phyloP scores from a whole-genome alignment of 495 filamentous ascomycete species.

The Tuber microsphaerosporum region DNA sequence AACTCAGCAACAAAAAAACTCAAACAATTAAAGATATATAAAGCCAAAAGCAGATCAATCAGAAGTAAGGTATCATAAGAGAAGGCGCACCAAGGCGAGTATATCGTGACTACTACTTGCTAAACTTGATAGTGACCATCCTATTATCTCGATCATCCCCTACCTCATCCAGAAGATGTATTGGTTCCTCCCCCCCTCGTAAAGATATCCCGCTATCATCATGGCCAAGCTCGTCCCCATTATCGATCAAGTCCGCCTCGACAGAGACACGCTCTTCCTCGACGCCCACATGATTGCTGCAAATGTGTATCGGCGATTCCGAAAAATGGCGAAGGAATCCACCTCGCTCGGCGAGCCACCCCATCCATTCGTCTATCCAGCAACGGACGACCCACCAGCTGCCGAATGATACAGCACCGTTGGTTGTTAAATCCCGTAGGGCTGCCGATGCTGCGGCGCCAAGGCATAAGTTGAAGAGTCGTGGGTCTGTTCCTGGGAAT shows the following conservation, averaged over 20 bases:
- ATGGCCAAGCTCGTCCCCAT: slow-evolving; percentile 41
- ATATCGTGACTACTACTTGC: slow-evolving; percentile 43
- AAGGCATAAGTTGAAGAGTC: slow-evolving; percentile 62
- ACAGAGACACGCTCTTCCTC: slow-evolving; percentile 40
- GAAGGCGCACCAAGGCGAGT: slow-evolving; percentile 29
- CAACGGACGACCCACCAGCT: slow-evolving; percentile 98
- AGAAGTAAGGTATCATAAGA: slow-evolving; percentile 29
- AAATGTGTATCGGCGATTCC: slow-evolving; percentile 33
- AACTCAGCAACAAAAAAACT: background rate
- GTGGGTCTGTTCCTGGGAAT: slow-evolving; percentile 64
- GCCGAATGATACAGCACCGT: slow-evolving; percentile 75
- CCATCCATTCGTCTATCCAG: slow-evolving; percentile 91
- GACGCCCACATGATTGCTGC: slow-evolving; percentile 23
- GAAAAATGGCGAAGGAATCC: slow-evolving; percentile 70
- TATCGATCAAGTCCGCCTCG: slow-evolving; percentile 42
- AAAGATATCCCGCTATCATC: slow-evolving; percentile 45
- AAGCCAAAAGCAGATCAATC: background rate
- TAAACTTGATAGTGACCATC: slow-evolving; percentile 46
- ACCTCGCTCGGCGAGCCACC: slow-evolving; percentile 84
- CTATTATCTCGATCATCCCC: slow-evolving; percentile 44
- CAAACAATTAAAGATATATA: slow-evolving; percentile 1
- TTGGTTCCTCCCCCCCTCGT: slow-evolving; percentile 34
- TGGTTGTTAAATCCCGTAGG: slow-evolving; percentile 72
- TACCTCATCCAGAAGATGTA: slow-evolving; percentile 36
- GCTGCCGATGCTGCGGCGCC: slow-evolving; percentile 61